A percentile compares a stretch with the other conserved stretches of the same genome.
These are phyloP conservation scores for Protomyces lactucae-debilis DNA, from an alignment of 1,139 yeast genomes.

Conservation along the genomic window DNA sequence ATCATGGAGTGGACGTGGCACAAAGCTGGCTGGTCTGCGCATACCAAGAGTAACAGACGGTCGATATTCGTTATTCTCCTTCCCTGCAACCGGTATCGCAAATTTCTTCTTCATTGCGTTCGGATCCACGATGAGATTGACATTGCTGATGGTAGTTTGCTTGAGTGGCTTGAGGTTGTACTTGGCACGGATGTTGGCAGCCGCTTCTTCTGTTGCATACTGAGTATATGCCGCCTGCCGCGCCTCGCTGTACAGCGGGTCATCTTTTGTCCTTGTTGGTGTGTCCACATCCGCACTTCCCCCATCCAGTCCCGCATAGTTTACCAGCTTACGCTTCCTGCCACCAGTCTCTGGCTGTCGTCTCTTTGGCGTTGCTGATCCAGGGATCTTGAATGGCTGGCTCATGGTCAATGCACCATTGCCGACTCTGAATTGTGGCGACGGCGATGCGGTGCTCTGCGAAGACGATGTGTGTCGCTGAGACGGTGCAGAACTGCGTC, in stretches of 20 bases:
- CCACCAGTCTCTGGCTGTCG: slow-evolving; percentile 25
- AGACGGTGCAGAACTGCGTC: slow-evolving; percentile 21
- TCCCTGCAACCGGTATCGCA: slow-evolving; percentile 10
- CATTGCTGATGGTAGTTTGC: not conserved
- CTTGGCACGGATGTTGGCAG: slow-evolving; percentile 22
- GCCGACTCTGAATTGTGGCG: not conserved
- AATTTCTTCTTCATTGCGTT: slow-evolving; percentile 12
- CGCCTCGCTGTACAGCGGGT: slow-evolving; percentile 5
- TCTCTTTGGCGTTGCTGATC: slow-evolving; percentile 7
- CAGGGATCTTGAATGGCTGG: slow-evolving; percentile 21
- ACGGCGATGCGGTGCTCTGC: slow-evolving; percentile 6
- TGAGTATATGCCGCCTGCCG: slow-evolving; percentile 15
- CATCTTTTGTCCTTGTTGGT: not conserved
- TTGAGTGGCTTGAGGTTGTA: slow-evolving; percentile 20
- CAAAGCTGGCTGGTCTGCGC: slow-evolving; percentile 58
- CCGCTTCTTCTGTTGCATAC: slow-evolving; percentile 21
- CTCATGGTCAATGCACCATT: not conserved
- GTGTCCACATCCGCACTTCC: slow-evolving; percentile 18
- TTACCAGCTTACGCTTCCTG: slow-evolving; percentile 31
- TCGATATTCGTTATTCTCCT: slow-evolving; percentile 17
- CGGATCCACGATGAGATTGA: slow-evolving; percentile 1
- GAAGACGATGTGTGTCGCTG: slow-evolving; percentile 6
- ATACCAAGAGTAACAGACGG: slow-evolving; percentile 77
- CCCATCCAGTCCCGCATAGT: slow-evolving; percentile 28
- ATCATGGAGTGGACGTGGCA: slow-evolving; percentile 88